Conservation (phyloP, 1,284 basidiomycete genomes). For the Cutaneotrichosporon sp. region DNA sequence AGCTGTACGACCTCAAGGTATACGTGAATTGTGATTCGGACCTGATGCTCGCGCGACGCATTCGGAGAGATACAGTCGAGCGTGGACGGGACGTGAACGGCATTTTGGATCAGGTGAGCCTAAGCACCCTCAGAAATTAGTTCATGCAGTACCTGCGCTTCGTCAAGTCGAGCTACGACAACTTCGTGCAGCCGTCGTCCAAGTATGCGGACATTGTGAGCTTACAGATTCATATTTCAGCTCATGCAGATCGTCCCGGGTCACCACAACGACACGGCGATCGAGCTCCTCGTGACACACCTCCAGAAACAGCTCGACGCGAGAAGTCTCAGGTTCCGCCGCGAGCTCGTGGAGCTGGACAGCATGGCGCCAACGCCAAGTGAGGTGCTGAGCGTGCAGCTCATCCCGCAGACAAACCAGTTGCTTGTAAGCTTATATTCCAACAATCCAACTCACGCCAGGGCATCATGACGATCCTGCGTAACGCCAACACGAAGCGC, state of each 20-base stretch:
- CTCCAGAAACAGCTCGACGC: conserved; percentile 79
- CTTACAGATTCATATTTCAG: neutral
- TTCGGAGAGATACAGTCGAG: conserved; percentile 82
- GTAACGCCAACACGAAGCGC: conserved; percentile 66
- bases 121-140: neutral
- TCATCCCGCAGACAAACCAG: conserved; percentile 79
- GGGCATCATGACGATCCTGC: conserved; percentile 84
- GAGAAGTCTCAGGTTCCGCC: conserved; percentile 70
- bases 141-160: conserved; percentile 65
- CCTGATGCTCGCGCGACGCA: conserved; percentile 91
- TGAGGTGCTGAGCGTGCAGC: conserved; percentile 49
- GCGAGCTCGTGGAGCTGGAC: conserved; percentile 58
- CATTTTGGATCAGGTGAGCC: conserved; percentile 71
- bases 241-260: conserved; percentile 79
- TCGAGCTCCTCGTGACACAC: conserved; percentile 90
- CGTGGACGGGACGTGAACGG: conserved; percentile 81
- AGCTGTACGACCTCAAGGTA: conserved; percentile 88
- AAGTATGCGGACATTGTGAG: conserved; percentile 82
- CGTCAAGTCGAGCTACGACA: conserved; percentile 91
- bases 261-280: conserved; percentile 73
- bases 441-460: conserved; percentile 42
- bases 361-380: conserved; percentile 18
- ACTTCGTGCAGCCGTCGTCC: conserved; percentile 87
- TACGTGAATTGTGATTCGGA: conserved; percentile 76
- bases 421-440: conserved; percentile 59